A percentile compares a stretch with the other conserved stretches of the same genome.
Conservation (phyloP, 352 stramenopile species). For the Pythium diclinum region DNA sequence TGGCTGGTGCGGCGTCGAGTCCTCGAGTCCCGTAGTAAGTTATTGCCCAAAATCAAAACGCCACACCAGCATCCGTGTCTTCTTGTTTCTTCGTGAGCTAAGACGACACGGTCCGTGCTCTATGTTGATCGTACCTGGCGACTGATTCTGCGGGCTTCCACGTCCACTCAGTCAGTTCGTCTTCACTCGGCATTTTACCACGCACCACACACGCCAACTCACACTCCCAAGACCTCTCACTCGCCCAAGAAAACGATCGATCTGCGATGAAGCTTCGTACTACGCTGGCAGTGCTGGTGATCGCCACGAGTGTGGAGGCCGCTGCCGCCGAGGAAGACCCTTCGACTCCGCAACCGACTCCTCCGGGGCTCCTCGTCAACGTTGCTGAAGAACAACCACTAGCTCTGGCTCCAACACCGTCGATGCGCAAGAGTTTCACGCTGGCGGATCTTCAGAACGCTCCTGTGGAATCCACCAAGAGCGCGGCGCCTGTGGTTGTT, state of each 20-base stretch:
- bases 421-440: neutral
- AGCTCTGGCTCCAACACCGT: neutral
- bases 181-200: neutral
- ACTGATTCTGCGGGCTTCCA: neutral
- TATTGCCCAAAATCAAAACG: neutral
- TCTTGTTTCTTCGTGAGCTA: constrained; percentile 2
- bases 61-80: neutral
- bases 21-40: neutral
- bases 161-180: neutral
- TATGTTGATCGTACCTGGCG: too few species aligned
- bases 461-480: neutral
- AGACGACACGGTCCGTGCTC: neutral
- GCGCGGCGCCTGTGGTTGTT: neutral
- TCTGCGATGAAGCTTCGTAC: neutral
- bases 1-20: neutral
- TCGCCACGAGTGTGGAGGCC: neutral
- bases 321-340: neutral
- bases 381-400: neutral
- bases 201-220: neutral
- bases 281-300: neutral
- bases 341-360: neutral
- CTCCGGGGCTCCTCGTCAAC: neutral
- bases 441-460: neutral
- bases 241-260: neutral
- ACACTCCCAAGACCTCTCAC: neutral